Evolutionary conservation across 2,329 filamentous ascomycete species (phyloP).

Genomic region (Stachybotrys chartarum): DNA sequence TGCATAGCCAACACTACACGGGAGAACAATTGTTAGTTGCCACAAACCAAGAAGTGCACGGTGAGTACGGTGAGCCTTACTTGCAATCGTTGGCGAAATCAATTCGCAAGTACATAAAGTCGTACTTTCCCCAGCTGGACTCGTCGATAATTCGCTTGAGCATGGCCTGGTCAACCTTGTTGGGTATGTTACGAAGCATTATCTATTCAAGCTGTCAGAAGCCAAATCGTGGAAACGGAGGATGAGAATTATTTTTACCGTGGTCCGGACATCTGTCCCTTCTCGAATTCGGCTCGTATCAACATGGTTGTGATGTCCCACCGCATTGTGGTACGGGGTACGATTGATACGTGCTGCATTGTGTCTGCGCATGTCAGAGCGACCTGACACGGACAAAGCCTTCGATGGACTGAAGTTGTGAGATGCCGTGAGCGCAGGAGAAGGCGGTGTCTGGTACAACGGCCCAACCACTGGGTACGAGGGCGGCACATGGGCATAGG

Average conservation of each 20-base stretch:
- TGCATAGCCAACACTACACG: slow-evolving; percentile 78
- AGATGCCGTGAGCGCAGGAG: slow-evolving; percentile 25
- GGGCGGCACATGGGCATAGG: slow-evolving; percentile 16
- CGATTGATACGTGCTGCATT: slow-evolving; percentile 39
- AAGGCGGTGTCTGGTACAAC: slow-evolving; percentile 22
- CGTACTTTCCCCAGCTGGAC: slow-evolving; percentile 74
- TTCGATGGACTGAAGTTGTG: slow-evolving; percentile 34
- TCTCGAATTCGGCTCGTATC: slow-evolving; percentile 53
- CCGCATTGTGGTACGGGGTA: slow-evolving; percentile 37
- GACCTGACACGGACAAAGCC: slow-evolving; percentile 21
- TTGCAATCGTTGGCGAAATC: slow-evolving; percentile 81
- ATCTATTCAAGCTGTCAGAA: slow-evolving; percentile 46
- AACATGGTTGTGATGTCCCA: slow-evolving; percentile 54
- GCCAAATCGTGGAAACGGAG: neutral
- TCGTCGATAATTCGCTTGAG: slow-evolving; percentile 75
- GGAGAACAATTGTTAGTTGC: slow-evolving; percentile 13
- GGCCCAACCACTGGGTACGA: slow-evolving; percentile 21
- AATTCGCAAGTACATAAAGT: slow-evolving; percentile 93
- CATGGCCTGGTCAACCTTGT: slow-evolving; percentile 72
- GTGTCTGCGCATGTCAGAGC: slow-evolving; percentile 38
- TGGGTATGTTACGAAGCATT: slow-evolving; percentile 93
- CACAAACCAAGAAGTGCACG: neutral
- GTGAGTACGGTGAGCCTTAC: slow-evolving; percentile 37
- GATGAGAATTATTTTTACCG: slow-evolving; percentile 38
- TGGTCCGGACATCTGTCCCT: slow-evolving; percentile 68